A percentile compares a stretch with the other conserved stretches of the same genome.
phyloP scores from a whole-genome alignment of 116 monocot species.

The Phalaenopsis hybrid region DNA sequence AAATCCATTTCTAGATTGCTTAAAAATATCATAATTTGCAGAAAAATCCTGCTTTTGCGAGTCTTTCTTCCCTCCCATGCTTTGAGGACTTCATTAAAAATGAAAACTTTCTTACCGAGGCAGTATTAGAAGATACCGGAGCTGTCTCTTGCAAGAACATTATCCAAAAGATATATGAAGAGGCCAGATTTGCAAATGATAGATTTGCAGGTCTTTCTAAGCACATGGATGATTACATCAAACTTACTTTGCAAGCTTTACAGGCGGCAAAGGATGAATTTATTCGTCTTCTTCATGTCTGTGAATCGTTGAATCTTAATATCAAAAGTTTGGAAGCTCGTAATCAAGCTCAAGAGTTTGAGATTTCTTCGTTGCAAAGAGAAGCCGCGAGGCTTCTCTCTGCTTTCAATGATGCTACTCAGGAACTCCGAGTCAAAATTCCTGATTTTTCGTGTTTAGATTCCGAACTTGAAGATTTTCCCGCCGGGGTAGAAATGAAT shows the following conservation, averaged over 20 bases:
- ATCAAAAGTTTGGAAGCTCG: slow-evolving; percentile 42
- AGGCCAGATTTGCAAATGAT: slow-evolving; percentile 26
- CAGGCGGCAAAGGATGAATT: slow-evolving; percentile 37
- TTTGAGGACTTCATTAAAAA: slow-evolving; percentile 45
- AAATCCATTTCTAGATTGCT: neutral
- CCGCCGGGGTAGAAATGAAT: slow-evolving; percentile 4
- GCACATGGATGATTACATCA: slow-evolving; percentile 46
- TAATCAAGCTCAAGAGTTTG: slow-evolving; percentile 39
- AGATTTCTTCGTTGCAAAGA: slow-evolving; percentile 40
- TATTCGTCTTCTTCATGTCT: slow-evolving; percentile 33
- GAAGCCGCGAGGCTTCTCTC: slow-evolving; percentile 29
- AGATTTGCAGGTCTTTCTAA: slow-evolving; percentile 38
- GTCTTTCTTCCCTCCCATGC: slow-evolving; percentile 39
- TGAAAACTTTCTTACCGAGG: slow-evolving; percentile 9
- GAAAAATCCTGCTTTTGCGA: slow-evolving; percentile 31
- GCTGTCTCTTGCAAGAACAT: slow-evolving; percentile 28
- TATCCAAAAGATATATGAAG: slow-evolving; percentile 32
- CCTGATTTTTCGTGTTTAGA: slow-evolving; percentile 18
- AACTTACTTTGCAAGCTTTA: slow-evolving; percentile 35
- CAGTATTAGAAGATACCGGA: slow-evolving; percentile 16
- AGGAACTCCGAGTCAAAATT: slow-evolving; percentile 34
- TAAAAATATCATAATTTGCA: slow-evolving; percentile 15
- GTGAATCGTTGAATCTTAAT: slow-evolving; percentile 44
- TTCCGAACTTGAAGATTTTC: slow-evolving; percentile 9
- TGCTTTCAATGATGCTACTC: slow-evolving; percentile 37